Percentiles rank a stretch among this genome's conserved stretches.
Conservation (phyloP, 805 yeast genomes). For the Yarrowia yakushimensis region DNA sequence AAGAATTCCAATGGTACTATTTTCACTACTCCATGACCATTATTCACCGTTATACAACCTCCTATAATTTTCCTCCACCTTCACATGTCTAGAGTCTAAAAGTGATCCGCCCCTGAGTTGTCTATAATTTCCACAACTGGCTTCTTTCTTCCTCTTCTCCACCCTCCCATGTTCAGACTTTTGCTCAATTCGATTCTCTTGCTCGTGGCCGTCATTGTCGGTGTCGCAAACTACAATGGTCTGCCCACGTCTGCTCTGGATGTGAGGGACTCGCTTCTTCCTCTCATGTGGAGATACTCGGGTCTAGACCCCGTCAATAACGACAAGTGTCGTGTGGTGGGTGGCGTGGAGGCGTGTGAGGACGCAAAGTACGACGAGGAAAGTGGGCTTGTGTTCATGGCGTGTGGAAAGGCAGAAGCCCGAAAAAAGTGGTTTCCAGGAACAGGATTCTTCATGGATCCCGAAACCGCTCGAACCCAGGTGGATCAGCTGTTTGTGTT, state of each 20-base stretch:
- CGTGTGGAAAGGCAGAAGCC: neutral
- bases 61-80: too few relatives aligned
- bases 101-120: neutral
- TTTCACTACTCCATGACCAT: too few relatives aligned
- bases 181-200: neutral
- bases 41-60: too few relatives aligned
- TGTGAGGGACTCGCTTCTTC: slow-evolving; percentile 8
- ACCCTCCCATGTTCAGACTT: neutral
- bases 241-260: slow-evolving; percentile 1
- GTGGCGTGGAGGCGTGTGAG: slow-evolving; percentile 4
- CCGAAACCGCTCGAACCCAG: neutral
- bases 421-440: slow-evolving; percentile 22
- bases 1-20: too few relatives aligned
- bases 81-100: too few relatives aligned
- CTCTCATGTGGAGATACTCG: slow-evolving; percentile 11
- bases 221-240: slow-evolving; percentile 9
- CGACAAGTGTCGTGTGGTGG: slow-evolving; percentile 2
- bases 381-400: neutral
- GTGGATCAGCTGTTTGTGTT: neutral
- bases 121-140: neutral
- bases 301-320: neutral
- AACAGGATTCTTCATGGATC: neutral
- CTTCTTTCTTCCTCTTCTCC: neutral
- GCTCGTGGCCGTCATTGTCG: neutral
- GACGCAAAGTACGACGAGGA: slow-evolving; percentile 23